Percentiles rank a stretch among this genome's conserved stretches.
These are phyloP conservation scores for Kondoa malvinella DNA, from an alignment of 768 basidiomycete species.

Conservation along the genomic window DNA sequence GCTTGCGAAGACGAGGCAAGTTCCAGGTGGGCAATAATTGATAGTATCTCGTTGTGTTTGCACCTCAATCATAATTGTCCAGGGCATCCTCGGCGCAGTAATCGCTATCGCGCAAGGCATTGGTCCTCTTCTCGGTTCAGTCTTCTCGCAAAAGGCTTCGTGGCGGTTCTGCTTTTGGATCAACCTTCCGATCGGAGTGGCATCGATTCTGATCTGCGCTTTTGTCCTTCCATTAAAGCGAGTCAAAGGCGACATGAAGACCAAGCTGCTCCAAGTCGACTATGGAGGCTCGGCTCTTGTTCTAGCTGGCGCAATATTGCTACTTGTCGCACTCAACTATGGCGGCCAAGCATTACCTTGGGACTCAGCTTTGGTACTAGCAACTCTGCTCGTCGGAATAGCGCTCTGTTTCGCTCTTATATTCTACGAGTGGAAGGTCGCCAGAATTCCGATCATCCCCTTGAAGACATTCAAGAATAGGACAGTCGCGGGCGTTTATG, in stretches of 20 bases:
- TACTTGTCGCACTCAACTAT: slow-evolving; percentile 56
- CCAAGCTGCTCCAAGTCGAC: slow-evolving; percentile 7
- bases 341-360: slow-evolving; percentile 57
- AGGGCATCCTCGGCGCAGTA: not conserved
- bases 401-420: slow-evolving; percentile 44
- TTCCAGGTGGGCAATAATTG: no score
- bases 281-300: not conserved
- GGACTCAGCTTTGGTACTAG: slow-evolving; percentile 49
- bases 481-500: not conserved
- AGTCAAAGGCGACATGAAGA: slow-evolving; percentile 17
- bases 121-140: not conserved
- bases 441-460: slow-evolving; percentile 52
- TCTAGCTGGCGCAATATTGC: not conserved
- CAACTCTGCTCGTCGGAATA: slow-evolving; percentile 43
- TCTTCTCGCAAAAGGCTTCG: slow-evolving; percentile 2
- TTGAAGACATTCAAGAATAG: not conserved
- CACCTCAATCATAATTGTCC: slow-evolving; percentile 8
- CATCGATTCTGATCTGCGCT: not conserved
- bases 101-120: not conserved
- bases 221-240: slow-evolving; percentile 23
- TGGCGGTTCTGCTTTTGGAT: not conserved
- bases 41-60: not conserved
- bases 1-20: no score
- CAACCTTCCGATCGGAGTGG: not conserved
- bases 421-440: slow-evolving; percentile 55